Conservation (phyloP, 2,329 filamentous ascomycete genomes). For the Diaporthe aspalathi region DNA sequence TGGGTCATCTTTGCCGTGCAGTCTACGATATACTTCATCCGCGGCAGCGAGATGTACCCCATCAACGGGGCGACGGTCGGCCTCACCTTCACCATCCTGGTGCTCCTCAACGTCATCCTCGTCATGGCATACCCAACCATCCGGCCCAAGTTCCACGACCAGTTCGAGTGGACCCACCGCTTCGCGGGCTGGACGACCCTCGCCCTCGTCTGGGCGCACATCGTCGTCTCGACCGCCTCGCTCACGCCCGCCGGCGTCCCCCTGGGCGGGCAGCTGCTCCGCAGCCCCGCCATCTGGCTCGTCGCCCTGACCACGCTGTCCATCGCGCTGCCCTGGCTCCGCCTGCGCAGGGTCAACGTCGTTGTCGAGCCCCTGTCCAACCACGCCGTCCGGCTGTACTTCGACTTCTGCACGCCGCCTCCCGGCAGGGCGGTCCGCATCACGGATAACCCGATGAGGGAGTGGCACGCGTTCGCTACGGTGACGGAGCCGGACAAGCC, state of each 20-base stretch:
- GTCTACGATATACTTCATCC: slow-evolving; percentile 50
- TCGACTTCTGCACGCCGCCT: slow-evolving; percentile 61
- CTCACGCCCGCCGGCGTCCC: slow-evolving; percentile 39
- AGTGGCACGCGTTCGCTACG: slow-evolving; percentile 73
- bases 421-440: slow-evolving; percentile 64
- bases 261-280: slow-evolving; percentile 47
- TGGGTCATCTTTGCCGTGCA: slow-evolving; percentile 57
- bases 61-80: slow-evolving; percentile 52
- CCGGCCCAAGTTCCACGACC: slow-evolving; percentile 72
- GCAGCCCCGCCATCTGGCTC: slow-evolving; percentile 64
- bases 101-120: slow-evolving; percentile 70
- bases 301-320: slow-evolving; percentile 65
- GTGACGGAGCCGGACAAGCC: slow-evolving; percentile 59
- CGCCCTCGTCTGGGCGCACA: slow-evolving; percentile 47
- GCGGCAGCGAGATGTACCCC: slow-evolving; percentile 42
- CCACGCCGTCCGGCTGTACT: slow-evolving; percentile 71
- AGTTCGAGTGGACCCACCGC: slow-evolving; percentile 78
- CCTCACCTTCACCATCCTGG: slow-evolving; percentile 66
- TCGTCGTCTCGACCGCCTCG: slow-evolving; percentile 46
- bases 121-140: slow-evolving; percentile 72
- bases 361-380: slow-evolving; percentile 67
- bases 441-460: slow-evolving; percentile 63
- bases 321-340: slow-evolving; percentile 71
- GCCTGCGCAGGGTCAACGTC: slow-evolving; percentile 68
- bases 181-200: slow-evolving; percentile 79